Percentiles rank a stretch among this genome's conserved stretches.
phyloP scores from a whole-genome alignment of 108 stramenopile species.

The Nitzschia putrida region DNA sequence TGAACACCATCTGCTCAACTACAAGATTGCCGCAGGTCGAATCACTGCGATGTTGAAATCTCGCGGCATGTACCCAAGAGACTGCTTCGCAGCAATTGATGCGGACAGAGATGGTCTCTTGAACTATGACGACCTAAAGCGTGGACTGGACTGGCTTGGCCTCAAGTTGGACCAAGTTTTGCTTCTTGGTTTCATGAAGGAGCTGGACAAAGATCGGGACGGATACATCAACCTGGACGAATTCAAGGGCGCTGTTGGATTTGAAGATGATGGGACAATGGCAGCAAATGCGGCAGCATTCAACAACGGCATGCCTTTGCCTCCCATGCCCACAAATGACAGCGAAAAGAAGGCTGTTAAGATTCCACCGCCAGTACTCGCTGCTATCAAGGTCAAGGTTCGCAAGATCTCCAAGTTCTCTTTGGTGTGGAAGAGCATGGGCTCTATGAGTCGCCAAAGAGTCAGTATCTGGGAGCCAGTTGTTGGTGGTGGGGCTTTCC shows the following conservation, averaged over 20 bases:
- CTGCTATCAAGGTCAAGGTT: conserved; percentile 92
- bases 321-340: conserved; percentile 76
- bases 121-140: conserved; percentile 91
- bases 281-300: conserved; percentile 56
- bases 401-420: conserved; percentile 83
- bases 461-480: conserved; percentile 93
- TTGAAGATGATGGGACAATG: conserved; percentile 78
- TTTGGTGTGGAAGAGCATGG: conserved; percentile 92
- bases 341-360: conserved; percentile 59
- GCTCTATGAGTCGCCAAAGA: conserved; percentile 89
- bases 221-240: conserved; percentile 93
- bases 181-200: conserved; percentile 88
- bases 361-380: conserved; percentile 90
- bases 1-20: conserved; percentile 94
- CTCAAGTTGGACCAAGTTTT: conserved; percentile 76
- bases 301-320: conserved; percentile 74
- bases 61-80: conserved; percentile 91
- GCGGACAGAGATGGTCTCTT: conserved; percentile 90
- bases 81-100: conserved; percentile 97
- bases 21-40: conserved; percentile 90
- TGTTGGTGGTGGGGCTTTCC: conserved; percentile 63
- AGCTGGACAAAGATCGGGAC: conserved; percentile 91
- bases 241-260: conserved; percentile 94
- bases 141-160: conserved; percentile 94
- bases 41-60: conserved; percentile 90